Conservation (phyloP, 306 rosid species). For the Corylus avellana region DNA sequence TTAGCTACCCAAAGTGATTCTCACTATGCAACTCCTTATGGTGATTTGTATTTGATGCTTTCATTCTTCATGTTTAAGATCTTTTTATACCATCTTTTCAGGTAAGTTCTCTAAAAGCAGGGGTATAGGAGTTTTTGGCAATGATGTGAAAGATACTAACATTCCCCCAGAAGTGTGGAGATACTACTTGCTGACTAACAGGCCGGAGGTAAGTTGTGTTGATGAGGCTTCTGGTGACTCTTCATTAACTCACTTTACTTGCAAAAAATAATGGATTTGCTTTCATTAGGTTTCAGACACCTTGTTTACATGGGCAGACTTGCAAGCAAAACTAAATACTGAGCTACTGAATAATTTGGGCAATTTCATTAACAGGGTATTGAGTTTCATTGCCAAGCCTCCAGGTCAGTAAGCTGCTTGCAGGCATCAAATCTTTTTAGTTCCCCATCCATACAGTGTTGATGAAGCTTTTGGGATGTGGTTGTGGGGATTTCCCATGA, state of each 20-base stretch:
- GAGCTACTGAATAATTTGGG: conserved; percentile 95
- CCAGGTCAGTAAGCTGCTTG: conserved; percentile 58
- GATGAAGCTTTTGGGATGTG: background rate
- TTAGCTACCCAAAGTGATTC: conserved; percentile 7
- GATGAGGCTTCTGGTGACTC: conserved; percentile 11
- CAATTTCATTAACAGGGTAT: conserved; percentile 82
- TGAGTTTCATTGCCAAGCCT: conserved; percentile 97
- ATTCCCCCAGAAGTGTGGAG: conserved; percentile 98
- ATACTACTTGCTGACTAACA: conserved; percentile 88
- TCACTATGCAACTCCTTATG: background rate
- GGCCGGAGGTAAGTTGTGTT: conserved; percentile 81
- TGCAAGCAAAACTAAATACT: conserved; percentile 87
- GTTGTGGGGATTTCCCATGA: background rate
- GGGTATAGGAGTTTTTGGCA: conserved; percentile 94
- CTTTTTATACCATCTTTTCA: conserved; percentile 17
- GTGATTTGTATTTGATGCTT: conserved; percentile 1
- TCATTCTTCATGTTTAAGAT: conserved; percentile 11
- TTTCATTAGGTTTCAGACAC: conserved; percentile 81
- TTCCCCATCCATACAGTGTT: background rate
- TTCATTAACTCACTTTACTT: background rate
- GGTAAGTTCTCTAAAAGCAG: conserved; percentile 97
- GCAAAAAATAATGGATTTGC: conserved; percentile 19
- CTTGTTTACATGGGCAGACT: conserved; percentile 84
- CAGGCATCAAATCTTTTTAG: background rate
- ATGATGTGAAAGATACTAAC: conserved; percentile 88